Evolutionary conservation across 2,329 filamentous ascomycete genomes (phyloP), one percentile per base, ranked within the genome.

Genomic region (Periconia sp.): DNA sequence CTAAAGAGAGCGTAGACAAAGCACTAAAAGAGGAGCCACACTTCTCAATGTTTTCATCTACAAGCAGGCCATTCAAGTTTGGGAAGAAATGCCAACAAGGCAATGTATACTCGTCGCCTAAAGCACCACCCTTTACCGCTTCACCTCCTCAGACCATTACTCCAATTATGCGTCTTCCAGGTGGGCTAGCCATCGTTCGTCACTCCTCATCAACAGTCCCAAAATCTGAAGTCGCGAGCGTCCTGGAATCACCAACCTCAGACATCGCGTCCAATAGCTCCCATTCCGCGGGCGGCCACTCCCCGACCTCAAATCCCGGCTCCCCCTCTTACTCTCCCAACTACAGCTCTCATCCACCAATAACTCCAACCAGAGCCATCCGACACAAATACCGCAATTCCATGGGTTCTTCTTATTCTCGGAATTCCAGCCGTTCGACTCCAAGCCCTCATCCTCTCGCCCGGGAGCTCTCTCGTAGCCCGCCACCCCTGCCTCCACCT

Each of bases 101-200:
- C 9, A 24, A 30, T 4, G 37, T n/a, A 13, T 31, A 16, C 4
- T 10, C 28, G 12, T 7, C 29, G 15, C 8, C 21, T 9, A 37
- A 42, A 25, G 21, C 40, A 11, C 9, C 36, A 8, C 43, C 36
- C 4, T 18, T 24, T 16, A n/a, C 38, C 8, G 19, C 44, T 10
- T 49, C 50, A 13, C 37, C 43, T 9, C 35, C 33, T 10, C 40
- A 52, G 33, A 29, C 46, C 3, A 35, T 47, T 4, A 51, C 35
- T 5, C 54, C 52, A 9, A 30, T 63, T 3, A 31, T 64, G 7
- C 57, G 54, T 5, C 50, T 65, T 10, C 61, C 62, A 3, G 50
- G 55, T 7, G 58, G 62, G 0, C 47, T 61, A 5, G 52, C 55
- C 4, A 16, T 63, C 3, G 55, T 64, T 4, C 48, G 53, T n/a